phyloP scores from a whole-genome alignment of 1,139 yeast species.

The Schwanniomyces etchellsii region DNA sequence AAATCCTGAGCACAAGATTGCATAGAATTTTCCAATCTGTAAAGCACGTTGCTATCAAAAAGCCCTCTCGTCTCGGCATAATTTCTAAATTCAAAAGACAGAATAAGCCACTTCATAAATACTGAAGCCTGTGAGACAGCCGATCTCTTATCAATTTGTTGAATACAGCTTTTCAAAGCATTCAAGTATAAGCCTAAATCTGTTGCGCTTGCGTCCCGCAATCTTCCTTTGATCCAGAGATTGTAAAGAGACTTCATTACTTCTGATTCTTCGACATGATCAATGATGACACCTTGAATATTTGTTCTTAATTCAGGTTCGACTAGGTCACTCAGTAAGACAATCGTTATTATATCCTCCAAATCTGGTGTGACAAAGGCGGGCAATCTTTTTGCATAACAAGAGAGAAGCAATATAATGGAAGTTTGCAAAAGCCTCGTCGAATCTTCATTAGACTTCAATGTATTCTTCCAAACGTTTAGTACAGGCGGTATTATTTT shows the following conservation, averaged over 20 bases:
- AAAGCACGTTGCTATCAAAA: slow-evolving; percentile 69
- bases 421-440: slow-evolving; percentile 54
- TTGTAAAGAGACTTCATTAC: slow-evolving; percentile 57
- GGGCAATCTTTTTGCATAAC: slow-evolving; percentile 79
- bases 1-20: slow-evolving; percentile 68
- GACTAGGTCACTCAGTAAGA: slow-evolving; percentile 54
- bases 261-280: slow-evolving; percentile 61
- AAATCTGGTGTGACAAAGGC: slow-evolving; percentile 73
- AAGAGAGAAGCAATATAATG: slow-evolving; percentile 63
- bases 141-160: slow-evolving; percentile 63
- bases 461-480: slow-evolving; percentile 42
- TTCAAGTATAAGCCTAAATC: slow-evolving; percentile 65
- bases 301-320: slow-evolving; percentile 57
- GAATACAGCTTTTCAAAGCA: slow-evolving; percentile 59
- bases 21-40: slow-evolving; percentile 74
- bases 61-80: slow-evolving; percentile 30
- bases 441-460: slow-evolving; percentile 19
- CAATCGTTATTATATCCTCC: slow-evolving; percentile 51
- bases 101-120: slow-evolving; percentile 66
- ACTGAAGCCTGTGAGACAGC: slow-evolving; percentile 67
- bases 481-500: slow-evolving; percentile 75
- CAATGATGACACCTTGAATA: slow-evolving; percentile 59
- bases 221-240: slow-evolving; percentile 44
- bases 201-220: slow-evolving; percentile 25
- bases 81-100: slow-evolving; percentile 62